Percentiles rank a stretch among this genome's conserved stretches.
These are phyloP conservation scores for Claviceps sp. DNA, from an alignment of 2,329 filamentous ascomycete genomes.

Conservation along the genomic window DNA sequence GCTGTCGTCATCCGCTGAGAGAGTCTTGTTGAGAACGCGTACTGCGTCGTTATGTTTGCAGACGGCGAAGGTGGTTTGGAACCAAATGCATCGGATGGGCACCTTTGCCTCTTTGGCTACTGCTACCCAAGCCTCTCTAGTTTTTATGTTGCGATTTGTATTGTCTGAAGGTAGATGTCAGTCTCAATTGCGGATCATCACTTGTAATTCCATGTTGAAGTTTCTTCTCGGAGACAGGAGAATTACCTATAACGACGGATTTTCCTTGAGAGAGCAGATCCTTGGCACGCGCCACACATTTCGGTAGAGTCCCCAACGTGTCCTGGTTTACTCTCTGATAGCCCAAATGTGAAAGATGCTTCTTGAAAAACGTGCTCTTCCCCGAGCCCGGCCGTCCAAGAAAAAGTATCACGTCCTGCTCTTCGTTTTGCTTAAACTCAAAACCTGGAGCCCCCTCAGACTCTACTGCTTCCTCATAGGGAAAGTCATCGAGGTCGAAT, in stretches of 20 bases:
- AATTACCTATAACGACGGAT: conserved; percentile 65
- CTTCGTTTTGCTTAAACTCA: conserved; percentile 48
- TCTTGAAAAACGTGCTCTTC: conserved; percentile 85
- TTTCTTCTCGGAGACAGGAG: conserved; percentile 1
- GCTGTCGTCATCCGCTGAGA: conserved; percentile 64
- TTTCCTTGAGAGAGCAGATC: conserved; percentile 49
- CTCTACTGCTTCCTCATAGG: conserved; percentile 20
- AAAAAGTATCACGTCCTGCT: conserved; percentile 67
- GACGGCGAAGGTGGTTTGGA: conserved; percentile 57
- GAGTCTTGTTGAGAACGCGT: conserved; percentile 52
- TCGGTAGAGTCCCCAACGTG: conserved; percentile 58
- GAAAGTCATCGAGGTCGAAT: conserved; percentile 56
- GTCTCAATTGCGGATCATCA: not conserved
- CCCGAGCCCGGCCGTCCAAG: conserved; percentile 82
- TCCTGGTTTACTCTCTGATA: conserved; percentile 90
- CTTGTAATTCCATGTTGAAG: conserved; percentile 3
- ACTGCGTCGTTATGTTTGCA: conserved; percentile 82
- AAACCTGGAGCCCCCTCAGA: conserved; percentile 16
- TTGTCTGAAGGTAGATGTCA: conserved; percentile 51
- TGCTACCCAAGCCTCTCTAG: conserved; percentile 63
- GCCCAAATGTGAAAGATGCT: conserved; percentile 58
- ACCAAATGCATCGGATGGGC: conserved; percentile 74
- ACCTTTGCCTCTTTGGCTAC: conserved; percentile 58
- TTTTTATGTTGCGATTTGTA: conserved; percentile 78
- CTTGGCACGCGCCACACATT: conserved; percentile 58